Evolutionary conservation across 192 early-diverging fungal species (phyloP), one percentile per base, ranked within the genome.

Genomic region (Coemansia guatemalensis): DNA sequence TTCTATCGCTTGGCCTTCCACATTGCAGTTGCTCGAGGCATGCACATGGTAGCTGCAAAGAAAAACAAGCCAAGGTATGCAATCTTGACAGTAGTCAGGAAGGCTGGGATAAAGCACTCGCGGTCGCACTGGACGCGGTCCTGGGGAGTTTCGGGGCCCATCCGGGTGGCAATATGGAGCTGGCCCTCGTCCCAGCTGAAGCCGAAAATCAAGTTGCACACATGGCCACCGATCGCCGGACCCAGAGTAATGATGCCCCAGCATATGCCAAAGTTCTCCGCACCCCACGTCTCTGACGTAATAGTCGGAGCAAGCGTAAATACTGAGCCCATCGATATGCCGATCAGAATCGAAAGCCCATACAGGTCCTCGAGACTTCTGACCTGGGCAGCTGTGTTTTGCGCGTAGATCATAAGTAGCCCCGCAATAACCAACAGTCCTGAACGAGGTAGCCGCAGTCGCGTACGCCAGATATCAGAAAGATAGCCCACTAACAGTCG

Each of bases 121-220:
- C 55, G 65, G 25, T 69, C 68, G 57, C 74, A 82, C 7, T 49
- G 49, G n/a, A 61, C 60, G 26, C 21, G 58, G 17, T 66, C 68
- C 48, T 60, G 63, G 1, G 60, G 54, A 1, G 56, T 24, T 3
- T 53, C 59, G 4, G 60, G 54, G 9, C 60, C 64, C 57, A 70
- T 21, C 7, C 71, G 41, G 0, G 51, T 51, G 35, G 58, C 63
- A 24, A 76, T 73, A 7, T 60, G 56, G 18, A 20, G 48, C 58
- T 65, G 39, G 22, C 65, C 74, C 7, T 78, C 69, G 23, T 89
- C 88, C 64, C 82, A 86, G 35, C 79, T 75, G 29, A 68, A 74
- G 8, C 88, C 88, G 62, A 88, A 88, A 9, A 88, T 58, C 50
- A 88, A 50, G 60, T 86, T 88, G 65, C 84, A 88, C 8, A 85